These are phyloP conservation scores for Lecanicillium sp. DNA, from an alignment of 2,329 filamentous ascomycete genomes.

Conservation along the genomic window DNA sequence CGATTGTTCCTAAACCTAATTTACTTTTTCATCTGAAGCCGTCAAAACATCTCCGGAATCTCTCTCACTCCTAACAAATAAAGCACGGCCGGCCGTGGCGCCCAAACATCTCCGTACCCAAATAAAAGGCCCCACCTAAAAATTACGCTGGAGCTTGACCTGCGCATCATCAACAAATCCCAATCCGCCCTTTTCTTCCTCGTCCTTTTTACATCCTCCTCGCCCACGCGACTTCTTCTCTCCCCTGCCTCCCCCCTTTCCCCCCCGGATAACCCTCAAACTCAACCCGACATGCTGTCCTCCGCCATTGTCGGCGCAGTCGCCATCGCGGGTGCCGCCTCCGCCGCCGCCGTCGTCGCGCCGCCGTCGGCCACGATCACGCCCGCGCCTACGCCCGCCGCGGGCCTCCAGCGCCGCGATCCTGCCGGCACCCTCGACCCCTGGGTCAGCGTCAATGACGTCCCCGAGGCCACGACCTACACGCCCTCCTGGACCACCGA, in stretches of 20 bases:
- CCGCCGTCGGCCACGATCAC: not conserved
- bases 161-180: constrained; percentile 2
- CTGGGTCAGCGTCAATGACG: constrained; percentile 47
- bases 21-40: too few species aligned
- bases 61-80: too few species aligned
- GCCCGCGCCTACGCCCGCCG: constrained; percentile 17
- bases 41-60: too few species aligned
- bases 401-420: constrained; percentile 17
- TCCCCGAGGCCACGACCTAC: constrained; percentile 41
- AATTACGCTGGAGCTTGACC: too few species aligned
- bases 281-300: constrained; percentile 9
- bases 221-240: not conserved
- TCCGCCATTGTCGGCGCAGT: constrained; percentile 2
- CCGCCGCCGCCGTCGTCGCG: not conserved
- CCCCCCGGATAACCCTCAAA: not conserved
- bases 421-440: constrained; percentile 33
- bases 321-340: constrained; percentile 1
- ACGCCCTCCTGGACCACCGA: constrained; percentile 44
- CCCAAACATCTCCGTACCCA: too few species aligned
- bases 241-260: not conserved
- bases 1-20: too few species aligned
- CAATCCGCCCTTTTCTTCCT: not conserved
- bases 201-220: not conserved
- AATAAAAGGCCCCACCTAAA: too few species aligned
- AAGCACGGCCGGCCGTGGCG: too few species aligned